A percentile compares a stretch with the other conserved stretches of the same genome.
phyloP scores from a whole-genome alignment of 2,329 filamentous ascomycete genomes.

The Penicillium sumatraense region DNA sequence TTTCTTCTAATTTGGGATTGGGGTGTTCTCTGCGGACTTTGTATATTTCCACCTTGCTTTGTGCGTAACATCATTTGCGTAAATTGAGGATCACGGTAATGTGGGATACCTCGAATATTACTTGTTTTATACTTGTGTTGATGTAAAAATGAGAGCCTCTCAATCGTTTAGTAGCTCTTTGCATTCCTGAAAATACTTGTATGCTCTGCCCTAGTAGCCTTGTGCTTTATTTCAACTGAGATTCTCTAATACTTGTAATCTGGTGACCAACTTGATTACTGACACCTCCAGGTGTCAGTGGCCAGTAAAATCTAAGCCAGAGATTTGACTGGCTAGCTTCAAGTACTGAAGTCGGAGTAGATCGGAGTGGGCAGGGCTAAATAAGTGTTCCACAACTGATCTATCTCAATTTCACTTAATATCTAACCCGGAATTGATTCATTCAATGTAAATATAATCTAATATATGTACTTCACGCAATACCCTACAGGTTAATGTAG shows the following conservation, averaged over 20 bases:
- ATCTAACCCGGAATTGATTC: too few relatives aligned
- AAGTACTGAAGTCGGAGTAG: background rate
- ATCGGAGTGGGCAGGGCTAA: background rate
- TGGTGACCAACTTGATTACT: too few relatives aligned
- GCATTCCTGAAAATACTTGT: background rate
- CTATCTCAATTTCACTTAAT: too few relatives aligned
- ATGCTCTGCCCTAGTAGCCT: background rate
- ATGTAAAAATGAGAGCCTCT: background rate
- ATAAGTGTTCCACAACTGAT: background rate
- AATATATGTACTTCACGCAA: too few relatives aligned
- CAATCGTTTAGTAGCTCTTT: background rate
- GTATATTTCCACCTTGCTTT: constrained; percentile 18
- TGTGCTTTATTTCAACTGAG: too few relatives aligned
- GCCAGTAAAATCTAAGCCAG: background rate
- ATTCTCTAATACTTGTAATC: too few relatives aligned
- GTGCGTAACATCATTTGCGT: constrained; percentile 17
- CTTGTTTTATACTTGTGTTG: constrained; percentile 14
- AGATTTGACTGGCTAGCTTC: background rate
- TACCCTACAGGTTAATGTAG: too few relatives aligned
- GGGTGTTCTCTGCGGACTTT: constrained; percentile 11
- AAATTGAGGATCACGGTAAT: background rate
- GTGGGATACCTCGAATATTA: constrained; percentile 14
- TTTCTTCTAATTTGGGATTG: constrained; percentile 17
- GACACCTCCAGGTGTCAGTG: too few relatives aligned
- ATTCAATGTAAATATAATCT: too few relatives aligned